Percentiles rank a stretch among this genome's conserved stretches.
Evolutionary conservation across 306 rosid species (phyloP).

Genomic region (Fagus crenata): DNA sequence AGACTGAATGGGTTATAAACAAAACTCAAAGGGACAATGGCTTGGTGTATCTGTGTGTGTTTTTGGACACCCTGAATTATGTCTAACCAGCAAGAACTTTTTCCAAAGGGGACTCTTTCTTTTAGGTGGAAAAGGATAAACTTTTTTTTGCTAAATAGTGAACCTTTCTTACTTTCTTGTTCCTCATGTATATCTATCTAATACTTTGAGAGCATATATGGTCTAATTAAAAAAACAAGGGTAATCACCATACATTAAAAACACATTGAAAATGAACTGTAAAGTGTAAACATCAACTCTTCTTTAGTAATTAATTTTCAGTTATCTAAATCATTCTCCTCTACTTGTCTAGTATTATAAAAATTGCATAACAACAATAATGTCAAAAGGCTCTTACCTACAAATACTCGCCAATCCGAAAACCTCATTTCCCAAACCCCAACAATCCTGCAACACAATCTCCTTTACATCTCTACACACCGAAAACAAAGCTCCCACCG

Average conservation of each 20-base stretch:
- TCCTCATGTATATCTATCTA: background rate
- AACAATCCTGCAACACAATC: conserved; percentile 68
- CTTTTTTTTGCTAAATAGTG: background rate
- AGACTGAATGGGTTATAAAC: background rate
- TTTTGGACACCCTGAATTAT: background rate
- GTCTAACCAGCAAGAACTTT: background rate
- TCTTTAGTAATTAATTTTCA: too few relatives aligned
- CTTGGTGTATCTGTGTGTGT: background rate
- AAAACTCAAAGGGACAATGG: background rate
- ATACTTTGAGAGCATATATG: background rate
- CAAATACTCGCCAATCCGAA: conserved; percentile 58
- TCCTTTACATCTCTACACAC: conserved; percentile 63
- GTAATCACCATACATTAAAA: background rate
- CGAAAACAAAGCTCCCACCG: conserved; percentile 48
- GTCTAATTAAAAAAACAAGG: background rate
- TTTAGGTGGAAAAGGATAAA: background rate
- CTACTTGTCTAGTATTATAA: background rate
- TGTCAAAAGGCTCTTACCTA: conserved; percentile 49
- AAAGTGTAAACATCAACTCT: too few relatives aligned
- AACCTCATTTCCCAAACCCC: conserved; percentile 68
- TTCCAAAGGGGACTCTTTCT: background rate
- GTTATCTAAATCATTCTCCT: too few relatives aligned
- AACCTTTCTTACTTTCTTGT: background rate
- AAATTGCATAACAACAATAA: background rate
- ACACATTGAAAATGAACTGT: background rate